phyloP scores from a whole-genome alignment of 768 basidiomycete genomes.

The Xerocomellus intermedius region DNA sequence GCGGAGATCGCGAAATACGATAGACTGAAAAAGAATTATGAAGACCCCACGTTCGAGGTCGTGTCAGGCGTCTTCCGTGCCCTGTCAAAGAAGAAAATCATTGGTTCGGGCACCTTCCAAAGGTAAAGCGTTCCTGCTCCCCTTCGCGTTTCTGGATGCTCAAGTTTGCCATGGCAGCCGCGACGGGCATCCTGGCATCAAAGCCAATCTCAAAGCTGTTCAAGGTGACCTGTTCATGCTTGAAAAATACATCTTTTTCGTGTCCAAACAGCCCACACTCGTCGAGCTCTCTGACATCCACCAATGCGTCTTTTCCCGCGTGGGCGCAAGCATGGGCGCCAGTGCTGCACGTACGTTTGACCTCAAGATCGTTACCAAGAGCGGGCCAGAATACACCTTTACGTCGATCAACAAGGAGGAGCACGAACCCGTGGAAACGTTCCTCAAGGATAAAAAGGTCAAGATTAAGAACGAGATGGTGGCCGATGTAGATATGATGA shows the following conservation, averaged over 20 bases:
- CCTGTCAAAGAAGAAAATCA: constrained; percentile 87
- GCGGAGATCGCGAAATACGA: constrained; percentile 79
- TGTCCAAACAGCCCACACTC: constrained; percentile 91
- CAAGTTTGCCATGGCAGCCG: constrained; percentile 48
- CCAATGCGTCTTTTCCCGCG: constrained; percentile 89
- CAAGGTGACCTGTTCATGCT: constrained; percentile 98
- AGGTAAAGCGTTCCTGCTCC: constrained; percentile 47
- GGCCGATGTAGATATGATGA: constrained; percentile 76
- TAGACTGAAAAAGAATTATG: constrained; percentile 88
- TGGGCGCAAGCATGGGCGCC: constrained; percentile 80
- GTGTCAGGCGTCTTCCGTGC: constrained; percentile 93
- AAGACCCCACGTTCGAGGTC: constrained; percentile 93
- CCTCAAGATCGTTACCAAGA: constrained; percentile 83
- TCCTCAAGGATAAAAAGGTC: constrained; percentile 88
- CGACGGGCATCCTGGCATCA: constrained; percentile 90
- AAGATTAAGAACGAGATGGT: constrained; percentile 95
- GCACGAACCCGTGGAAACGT: constrained; percentile 79
- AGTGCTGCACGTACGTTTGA: constrained; percentile 92
- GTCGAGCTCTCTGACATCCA: constrained; percentile 89
- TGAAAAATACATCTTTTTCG: constrained; percentile 97
- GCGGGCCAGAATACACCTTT: constrained; percentile 84
- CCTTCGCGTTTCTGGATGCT: neutral
- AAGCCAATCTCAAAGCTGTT: constrained; percentile 94
- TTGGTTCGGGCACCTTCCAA: constrained; percentile 81
- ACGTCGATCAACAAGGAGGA: constrained; percentile 96